Conservation (phyloP, 164 flowering plant genomes). For the Chimonanthus praecox region DNA sequence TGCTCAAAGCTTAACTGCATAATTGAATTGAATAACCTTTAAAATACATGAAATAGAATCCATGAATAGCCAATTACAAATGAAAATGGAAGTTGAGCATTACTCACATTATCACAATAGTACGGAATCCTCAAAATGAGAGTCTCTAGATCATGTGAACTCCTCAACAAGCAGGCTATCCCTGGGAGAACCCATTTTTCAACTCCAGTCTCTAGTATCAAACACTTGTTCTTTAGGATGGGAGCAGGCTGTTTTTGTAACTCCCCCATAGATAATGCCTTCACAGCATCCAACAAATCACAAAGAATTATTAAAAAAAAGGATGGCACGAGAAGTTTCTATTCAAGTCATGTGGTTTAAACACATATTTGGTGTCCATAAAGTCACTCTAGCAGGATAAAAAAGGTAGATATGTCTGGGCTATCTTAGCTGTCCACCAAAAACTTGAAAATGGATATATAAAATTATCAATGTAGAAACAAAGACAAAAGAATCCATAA, state of each 20-base stretch:
- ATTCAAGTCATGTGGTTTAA: too few relatives aligned
- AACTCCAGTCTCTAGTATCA: constrained; percentile 2
- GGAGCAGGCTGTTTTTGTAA: neutral
- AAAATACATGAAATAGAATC: neutral
- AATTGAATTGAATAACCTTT: neutral
- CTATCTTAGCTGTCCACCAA: too few relatives aligned
- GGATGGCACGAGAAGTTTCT: too few relatives aligned
- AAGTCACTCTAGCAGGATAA: too few relatives aligned
- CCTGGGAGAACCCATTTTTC: constrained; percentile 1
- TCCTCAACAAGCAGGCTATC: neutral
- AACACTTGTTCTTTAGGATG: neutral
- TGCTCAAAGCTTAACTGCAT: neutral
- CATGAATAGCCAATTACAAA: neutral
- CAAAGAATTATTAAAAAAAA: neutral
- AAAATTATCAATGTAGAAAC: too few relatives aligned
- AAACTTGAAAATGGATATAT: too few relatives aligned
- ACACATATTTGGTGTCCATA: too few relatives aligned
- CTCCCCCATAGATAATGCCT: neutral
- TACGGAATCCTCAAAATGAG: neutral
- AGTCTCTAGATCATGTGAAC: constrained; percentile 1
- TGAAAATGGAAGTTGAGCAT: neutral
- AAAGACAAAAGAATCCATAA: too few relatives aligned
- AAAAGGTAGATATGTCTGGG: too few relatives aligned
- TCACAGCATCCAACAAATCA: neutral
- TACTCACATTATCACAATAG: neutral